Percentiles rank a stretch among this genome's conserved stretches.
Evolutionary conservation across 139 green algal species (phyloP).

Genomic region (Chlamydomonas asymmetrica): DNA sequence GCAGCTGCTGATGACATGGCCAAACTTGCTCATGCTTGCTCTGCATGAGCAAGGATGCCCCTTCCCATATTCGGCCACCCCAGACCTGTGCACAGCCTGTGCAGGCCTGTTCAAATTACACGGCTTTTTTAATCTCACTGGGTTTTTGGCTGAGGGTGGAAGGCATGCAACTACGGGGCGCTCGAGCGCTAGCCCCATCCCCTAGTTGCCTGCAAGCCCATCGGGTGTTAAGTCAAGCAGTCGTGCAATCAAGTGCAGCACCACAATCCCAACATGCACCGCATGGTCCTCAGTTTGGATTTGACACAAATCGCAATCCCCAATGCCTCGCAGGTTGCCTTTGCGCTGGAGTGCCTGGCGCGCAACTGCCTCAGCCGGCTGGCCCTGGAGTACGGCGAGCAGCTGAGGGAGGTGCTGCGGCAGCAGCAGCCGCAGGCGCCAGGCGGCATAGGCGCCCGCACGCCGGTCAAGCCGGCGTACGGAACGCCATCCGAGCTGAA

Average conservation of each 20-base stretch:
- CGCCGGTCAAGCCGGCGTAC: conserved; percentile 27
- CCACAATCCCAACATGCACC: neutral
- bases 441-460: too few species aligned
- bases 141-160: neutral
- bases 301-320: neutral
- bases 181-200: neutral
- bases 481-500: conserved; percentile 5
- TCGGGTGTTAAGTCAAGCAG: neutral
- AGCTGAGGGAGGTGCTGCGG: conserved; percentile 24
- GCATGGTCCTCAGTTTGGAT: neutral
- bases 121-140: neutral
- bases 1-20: too few species aligned
- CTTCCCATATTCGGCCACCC: too few species aligned
- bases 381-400: conserved; percentile 29
- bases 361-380: conserved; percentile 25
- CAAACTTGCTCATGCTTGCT: neutral
- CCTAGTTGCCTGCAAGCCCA: too few species aligned
- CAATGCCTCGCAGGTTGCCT: conserved; percentile 28
- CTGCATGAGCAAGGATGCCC: neutral
- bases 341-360: conserved; percentile 34
- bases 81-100: too few species aligned
- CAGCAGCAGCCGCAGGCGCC: too few species aligned
- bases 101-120: neutral
- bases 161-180: neutral
- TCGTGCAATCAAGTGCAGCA: neutral